Evolutionary conservation across 352 stramenopile species (phyloP).

Genomic region (Phytophthora uliginosa): DNA sequence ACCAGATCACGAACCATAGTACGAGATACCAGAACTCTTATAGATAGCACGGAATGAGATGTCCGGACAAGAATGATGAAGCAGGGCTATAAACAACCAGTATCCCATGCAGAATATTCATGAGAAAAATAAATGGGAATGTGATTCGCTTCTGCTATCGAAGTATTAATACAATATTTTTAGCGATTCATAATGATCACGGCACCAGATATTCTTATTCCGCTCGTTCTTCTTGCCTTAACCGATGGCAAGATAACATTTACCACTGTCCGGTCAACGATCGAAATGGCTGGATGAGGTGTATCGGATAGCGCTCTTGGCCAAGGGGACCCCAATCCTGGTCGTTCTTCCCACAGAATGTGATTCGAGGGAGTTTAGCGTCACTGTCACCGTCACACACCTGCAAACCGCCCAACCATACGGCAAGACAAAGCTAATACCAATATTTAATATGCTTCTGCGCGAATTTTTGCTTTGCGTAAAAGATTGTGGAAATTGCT

Average conservation of each 20-base stretch:
- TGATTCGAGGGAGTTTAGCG: neutral
- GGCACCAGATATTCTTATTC: neutral
- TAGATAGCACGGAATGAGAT: no score
- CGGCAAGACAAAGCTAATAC: no score
- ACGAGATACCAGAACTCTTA: no score
- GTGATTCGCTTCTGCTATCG: neutral
- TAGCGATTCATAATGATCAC: neutral
- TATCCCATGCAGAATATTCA: neutral
- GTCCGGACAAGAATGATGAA: neutral
- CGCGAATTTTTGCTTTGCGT: neutral
- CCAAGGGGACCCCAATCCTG: neutral
- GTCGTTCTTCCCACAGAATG: neutral
- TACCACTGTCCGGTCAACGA: neutral
- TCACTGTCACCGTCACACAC: neutral
- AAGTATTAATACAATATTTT: no score
- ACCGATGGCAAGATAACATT: neutral
- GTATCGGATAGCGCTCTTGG: neutral
- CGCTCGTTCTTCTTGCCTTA: no score
- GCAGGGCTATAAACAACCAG: neutral
- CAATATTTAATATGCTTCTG: no score
- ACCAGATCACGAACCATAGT: neutral
- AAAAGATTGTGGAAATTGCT: constrained; percentile 8
- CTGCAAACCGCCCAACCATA: neutral
- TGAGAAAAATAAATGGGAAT: neutral
- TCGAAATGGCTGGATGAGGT: constrained; percentile 1